These are phyloP conservation scores for Sporothrix curviconia DNA, from an alignment of 2,329 filamentous ascomycete species.

Conservation along the genomic window DNA sequence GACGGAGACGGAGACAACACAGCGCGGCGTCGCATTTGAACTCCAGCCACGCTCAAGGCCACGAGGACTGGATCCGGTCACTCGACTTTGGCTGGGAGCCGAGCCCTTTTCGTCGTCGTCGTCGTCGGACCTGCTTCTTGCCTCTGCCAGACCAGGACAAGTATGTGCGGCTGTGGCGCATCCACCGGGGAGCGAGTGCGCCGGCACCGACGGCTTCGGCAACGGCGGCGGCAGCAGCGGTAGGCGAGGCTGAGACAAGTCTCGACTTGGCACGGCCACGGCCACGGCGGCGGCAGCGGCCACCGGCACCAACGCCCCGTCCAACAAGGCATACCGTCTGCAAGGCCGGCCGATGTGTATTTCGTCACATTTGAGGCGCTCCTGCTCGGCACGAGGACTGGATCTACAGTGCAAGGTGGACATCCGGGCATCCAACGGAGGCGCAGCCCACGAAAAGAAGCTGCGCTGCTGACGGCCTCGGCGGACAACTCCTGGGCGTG, in stretches of 20 bases:
- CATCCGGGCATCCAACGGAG: conserved; percentile 34
- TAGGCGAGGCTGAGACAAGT: conserved; percentile 44
- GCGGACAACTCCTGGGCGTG: conserved; percentile 93
- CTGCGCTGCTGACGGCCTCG: conserved; percentile 78
- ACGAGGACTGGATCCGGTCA: conserved; percentile 92
- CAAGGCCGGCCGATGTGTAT: conserved; percentile 54
- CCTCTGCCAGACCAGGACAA: conserved; percentile 96
- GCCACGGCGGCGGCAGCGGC: conserved; percentile 20
- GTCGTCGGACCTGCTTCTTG: conserved; percentile 64
- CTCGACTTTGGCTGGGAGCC: conserved; percentile 70
- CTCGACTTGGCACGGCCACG: too few relatives aligned
- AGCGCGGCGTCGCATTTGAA: conserved; percentile 49
- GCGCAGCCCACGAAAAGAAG: not conserved
- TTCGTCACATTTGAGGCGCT: conserved; percentile 90
- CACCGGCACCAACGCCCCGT: conserved; percentile 82
- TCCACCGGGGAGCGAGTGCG: conserved; percentile 64
- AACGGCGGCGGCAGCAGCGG: conserved; percentile 41
- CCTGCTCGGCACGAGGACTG: conserved; percentile 95
- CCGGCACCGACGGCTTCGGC: conserved; percentile 49
- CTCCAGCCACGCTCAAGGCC: conserved; percentile 75
- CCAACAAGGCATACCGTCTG: conserved; percentile 83
- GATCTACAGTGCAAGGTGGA: conserved; percentile 86
- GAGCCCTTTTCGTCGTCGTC: too few relatives aligned
- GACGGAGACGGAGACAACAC: conserved; percentile 15
- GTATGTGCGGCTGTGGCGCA: conserved; percentile 88